Evolutionary conservation across 2,329 filamentous ascomycete species (phyloP).

Genomic region (Fusarium tuaranense): DNA sequence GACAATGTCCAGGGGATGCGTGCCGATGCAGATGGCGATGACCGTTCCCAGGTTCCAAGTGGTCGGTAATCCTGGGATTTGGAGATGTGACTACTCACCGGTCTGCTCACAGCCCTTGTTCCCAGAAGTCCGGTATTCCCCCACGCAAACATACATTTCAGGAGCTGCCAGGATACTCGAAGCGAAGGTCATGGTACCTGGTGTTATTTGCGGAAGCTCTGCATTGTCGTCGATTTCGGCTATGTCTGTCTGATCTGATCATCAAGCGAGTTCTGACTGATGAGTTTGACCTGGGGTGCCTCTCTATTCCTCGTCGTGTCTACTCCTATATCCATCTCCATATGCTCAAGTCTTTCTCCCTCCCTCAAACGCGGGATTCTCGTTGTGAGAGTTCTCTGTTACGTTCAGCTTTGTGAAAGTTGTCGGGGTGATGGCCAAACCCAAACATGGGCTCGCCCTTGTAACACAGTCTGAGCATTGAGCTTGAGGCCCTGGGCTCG

Average conservation of each 20-base stretch:
- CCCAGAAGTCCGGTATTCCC: slow-evolving; percentile 33
- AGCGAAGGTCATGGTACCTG: slow-evolving; percentile 4
- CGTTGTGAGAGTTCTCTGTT: not conserved
- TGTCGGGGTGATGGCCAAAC: not conserved
- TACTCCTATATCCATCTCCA: not conserved
- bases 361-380: not conserved
- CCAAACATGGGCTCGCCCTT: slow-evolving; percentile 9
- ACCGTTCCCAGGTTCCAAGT: slow-evolving; percentile 20
- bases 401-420: not conserved
- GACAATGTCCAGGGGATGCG: slow-evolving; percentile 2
- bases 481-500: not conserved
- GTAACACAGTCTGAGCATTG: slow-evolving; percentile 2
- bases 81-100: slow-evolving; percentile 40
- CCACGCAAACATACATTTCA: slow-evolving; percentile 26
- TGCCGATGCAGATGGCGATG: slow-evolving; percentile 26
- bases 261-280: slow-evolving; percentile 1
- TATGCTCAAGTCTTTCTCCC: not conserved
- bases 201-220: not conserved
- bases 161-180: slow-evolving; percentile 23
- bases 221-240: not conserved
- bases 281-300: not conserved
- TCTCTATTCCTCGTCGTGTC: not conserved
- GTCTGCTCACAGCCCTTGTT: slow-evolving; percentile 38
- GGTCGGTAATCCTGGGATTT: slow-evolving; percentile 27
- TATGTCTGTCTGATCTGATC: slow-evolving; percentile 6